phyloP scores from a whole-genome alignment of 2,329 filamentous ascomycete species.

The Scorias spongiosa region DNA sequence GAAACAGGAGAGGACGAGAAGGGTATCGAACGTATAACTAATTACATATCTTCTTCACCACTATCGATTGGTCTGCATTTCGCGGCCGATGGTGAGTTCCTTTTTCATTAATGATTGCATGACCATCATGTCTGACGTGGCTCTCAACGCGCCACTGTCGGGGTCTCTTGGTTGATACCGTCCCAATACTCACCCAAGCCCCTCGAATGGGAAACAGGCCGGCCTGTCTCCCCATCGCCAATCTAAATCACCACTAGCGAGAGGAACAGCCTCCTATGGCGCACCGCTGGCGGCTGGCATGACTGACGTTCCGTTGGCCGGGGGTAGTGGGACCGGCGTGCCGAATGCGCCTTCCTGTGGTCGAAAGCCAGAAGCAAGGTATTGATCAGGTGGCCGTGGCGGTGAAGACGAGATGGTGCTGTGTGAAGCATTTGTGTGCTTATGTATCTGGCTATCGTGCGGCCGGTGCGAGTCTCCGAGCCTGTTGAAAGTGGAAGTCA shows the following conservation, averaged over 20 bases:
- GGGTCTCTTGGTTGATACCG: too few relatives aligned
- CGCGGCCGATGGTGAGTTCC: too few relatives aligned
- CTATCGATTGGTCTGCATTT: too few relatives aligned
- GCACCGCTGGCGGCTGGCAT: neutral
- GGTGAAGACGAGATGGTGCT: neutral
- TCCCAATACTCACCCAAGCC: neutral
- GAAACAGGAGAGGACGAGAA: too few relatives aligned
- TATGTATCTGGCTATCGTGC: neutral
- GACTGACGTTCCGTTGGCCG: neutral
- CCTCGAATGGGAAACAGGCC: neutral
- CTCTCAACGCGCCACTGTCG: too few relatives aligned
- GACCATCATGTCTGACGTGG: too few relatives aligned
- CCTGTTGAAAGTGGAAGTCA: constrained; percentile 13
- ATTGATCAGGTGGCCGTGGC: neutral
- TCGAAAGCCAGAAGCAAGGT: constrained; percentile 11
- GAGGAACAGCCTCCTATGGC: neutral
- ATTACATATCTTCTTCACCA: too few relatives aligned
- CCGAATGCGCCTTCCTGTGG: constrained; percentile 13
- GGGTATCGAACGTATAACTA: too few relatives aligned
- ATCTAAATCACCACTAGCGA: neutral
- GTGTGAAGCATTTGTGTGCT: neutral
- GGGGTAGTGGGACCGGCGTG: constrained; percentile 8
- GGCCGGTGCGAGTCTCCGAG: neutral
- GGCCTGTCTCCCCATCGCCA: neutral
- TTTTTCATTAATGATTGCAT: too few relatives aligned